Percentiles rank a stretch among this genome's conserved stretches.
These are phyloP conservation scores for Penstemon eatonii DNA, from an alignment of 257 asterid genomes.

Conservation along the genomic window DNA sequence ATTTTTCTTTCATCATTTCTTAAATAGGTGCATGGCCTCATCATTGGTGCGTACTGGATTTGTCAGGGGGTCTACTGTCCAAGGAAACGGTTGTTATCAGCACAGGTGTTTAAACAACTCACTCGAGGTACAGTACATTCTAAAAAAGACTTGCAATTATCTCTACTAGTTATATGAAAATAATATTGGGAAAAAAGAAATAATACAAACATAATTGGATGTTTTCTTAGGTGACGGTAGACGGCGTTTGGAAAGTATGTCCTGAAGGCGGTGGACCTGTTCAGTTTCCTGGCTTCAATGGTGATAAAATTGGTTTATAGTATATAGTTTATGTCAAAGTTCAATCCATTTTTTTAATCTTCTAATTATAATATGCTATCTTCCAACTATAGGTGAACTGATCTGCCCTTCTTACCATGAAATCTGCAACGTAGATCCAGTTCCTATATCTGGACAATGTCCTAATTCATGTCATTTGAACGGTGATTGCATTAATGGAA, in stretches of 20 bases:
- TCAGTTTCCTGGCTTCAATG: conserved; percentile 79
- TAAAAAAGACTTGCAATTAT: not conserved
- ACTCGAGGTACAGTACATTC: conserved; percentile 59
- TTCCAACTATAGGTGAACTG: conserved; percentile 63
- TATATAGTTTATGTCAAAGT: conserved; percentile 16
- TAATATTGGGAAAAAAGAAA: not conserved
- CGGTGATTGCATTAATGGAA: conserved; percentile 89
- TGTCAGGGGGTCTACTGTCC: conserved; percentile 84
- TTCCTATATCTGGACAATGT: conserved; percentile 68
- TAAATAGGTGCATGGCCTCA: conserved; percentile 85
- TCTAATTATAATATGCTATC: conserved; percentile 1
- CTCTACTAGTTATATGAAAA: conserved; percentile 4
- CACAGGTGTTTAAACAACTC: conserved; percentile 73
- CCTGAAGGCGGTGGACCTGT: conserved; percentile 85
- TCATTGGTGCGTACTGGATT: conserved; percentile 88
- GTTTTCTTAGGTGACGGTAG: conserved; percentile 77
- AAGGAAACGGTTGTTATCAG: conserved; percentile 94
- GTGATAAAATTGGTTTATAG: conserved; percentile 38
- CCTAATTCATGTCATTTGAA: conserved; percentile 78
- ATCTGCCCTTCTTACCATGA: conserved; percentile 94
- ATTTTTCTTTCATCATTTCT: conserved; percentile 16
- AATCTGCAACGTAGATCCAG: conserved; percentile 69
- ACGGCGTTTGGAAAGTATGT: conserved; percentile 78
- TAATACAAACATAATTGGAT: conserved; percentile 12
- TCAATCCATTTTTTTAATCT: not conserved